These are phyloP conservation scores for sunflower (Helianthus annuus) DNA, from an alignment of 129 eudicot genomes.

Conservation along the genomic window HanXRQr2.0-SUNRISE NC_035443.2:9743589-9744088, in stretches of 20 bases:
- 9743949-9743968: not conserved
- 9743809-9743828: constrained; percentile 14
- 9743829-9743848: not conserved
- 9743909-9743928: constrained; percentile 99
- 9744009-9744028: not conserved
- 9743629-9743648: too few species aligned
- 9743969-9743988: not conserved
- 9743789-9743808: not conserved
- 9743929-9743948: constrained; percentile 94
- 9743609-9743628: too few species aligned
- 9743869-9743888: constrained; percentile 92
- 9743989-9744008: constrained; percentile 8
- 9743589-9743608: too few species aligned
- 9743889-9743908: constrained; percentile 92
- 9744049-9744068: constrained; percentile 99
- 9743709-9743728: too few species aligned
- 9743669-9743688: too few species aligned
- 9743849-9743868: constrained; percentile 42
- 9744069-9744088: constrained; percentile 91
- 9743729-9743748: too few species aligned
- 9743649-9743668: too few species aligned
- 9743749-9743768: too few species aligned
- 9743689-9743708: too few species aligned
- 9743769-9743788: not conserved
- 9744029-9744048: constrained; percentile 41